These are phyloP conservation scores for Rhododendron mucronatum DNA, from an alignment of 148 eudicot species.

Conservation along the genomic window DNA sequence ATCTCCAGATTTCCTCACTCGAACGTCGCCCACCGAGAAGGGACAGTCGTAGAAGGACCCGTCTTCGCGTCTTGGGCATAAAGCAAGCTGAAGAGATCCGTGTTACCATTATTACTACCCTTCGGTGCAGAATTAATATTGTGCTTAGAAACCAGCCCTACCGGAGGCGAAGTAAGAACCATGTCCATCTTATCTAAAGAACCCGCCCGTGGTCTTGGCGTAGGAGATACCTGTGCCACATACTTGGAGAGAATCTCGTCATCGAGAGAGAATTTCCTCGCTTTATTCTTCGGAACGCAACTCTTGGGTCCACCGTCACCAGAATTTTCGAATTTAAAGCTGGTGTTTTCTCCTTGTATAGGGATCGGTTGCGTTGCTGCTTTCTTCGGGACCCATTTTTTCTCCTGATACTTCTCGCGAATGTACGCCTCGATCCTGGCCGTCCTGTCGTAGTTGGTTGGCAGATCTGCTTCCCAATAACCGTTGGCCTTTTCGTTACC, in stretches of 20 bases:
- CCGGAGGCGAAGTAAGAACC: constrained; percentile 17
- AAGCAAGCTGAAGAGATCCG: constrained; percentile 35
- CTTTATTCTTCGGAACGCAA: constrained; percentile 34
- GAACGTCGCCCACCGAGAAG: constrained; percentile 54
- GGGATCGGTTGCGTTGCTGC: constrained; percentile 22
- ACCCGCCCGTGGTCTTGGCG: constrained; percentile 38
- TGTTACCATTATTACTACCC: constrained; percentile 9
- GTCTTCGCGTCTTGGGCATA: constrained; percentile 13
- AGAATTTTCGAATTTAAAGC: neutral
- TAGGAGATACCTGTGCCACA: constrained; percentile 22
- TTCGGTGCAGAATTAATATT: constrained; percentile 10
- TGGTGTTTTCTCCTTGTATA: constrained; percentile 6
- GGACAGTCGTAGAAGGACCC: constrained; percentile 24
- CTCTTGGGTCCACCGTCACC: neutral
- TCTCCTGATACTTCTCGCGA: constrained; percentile 52
- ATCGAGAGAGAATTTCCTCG: constrained; percentile 48
- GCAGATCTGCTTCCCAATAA: constrained; percentile 72
- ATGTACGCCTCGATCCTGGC: constrained; percentile 41
- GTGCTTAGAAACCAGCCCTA: neutral
- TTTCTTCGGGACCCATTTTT: constrained; percentile 39
- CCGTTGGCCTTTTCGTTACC: constrained; percentile 63
- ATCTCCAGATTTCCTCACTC: constrained; percentile 24
- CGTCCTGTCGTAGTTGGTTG: constrained; percentile 32
- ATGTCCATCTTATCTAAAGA: constrained; percentile 37
- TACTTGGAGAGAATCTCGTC: constrained; percentile 33